phyloP scores from a whole-genome alignment of 2,329 filamentous ascomycete species.

The Cytospora chrysosperma region DNA sequence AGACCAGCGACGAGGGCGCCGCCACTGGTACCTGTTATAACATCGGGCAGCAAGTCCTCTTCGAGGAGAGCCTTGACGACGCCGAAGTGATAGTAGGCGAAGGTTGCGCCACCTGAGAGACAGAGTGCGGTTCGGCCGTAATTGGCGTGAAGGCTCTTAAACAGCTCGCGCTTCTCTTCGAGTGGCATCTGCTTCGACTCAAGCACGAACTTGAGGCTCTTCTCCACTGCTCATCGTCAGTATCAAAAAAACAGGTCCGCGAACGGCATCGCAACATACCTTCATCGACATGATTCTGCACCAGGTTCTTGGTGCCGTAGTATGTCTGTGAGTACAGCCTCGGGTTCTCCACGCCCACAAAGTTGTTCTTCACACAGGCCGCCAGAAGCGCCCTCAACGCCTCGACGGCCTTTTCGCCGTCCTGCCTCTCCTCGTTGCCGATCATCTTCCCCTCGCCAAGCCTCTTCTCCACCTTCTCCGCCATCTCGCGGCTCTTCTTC shows the following conservation, averaged over 20 bases:
- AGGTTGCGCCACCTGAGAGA: conserved; percentile 87
- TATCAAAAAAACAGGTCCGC: background rate
- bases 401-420: conserved; percentile 58
- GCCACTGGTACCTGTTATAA: conserved; percentile 95
- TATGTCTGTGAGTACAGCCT: conserved; percentile 97
- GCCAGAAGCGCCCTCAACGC: conserved; percentile 78
- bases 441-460: conserved; percentile 39
- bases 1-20: conserved; percentile 87
- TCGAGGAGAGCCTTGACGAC: conserved; percentile 88
- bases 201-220: conserved; percentile 64
- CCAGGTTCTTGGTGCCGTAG: conserved; percentile 92
- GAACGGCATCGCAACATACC: conserved; percentile 38
- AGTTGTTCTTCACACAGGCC: conserved; percentile 96
- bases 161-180: conserved; percentile 76
- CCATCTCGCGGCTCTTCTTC: conserved; percentile 58
- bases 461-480: conserved; percentile 48
- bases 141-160: conserved; percentile 87
- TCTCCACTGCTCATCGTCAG: conserved; percentile 53
- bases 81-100: conserved; percentile 96
- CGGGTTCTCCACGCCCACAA: conserved; percentile 90
- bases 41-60: conserved; percentile 79
- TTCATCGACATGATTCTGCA: conserved; percentile 89
- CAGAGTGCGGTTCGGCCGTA: conserved; percentile 91
- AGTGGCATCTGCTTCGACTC: conserved; percentile 64
- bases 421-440: conserved; percentile 34